These are phyloP conservation scores for Zea mays DNA, from an alignment of 176 grass and related monocot species.

Conservation along the genomic window DNA sequence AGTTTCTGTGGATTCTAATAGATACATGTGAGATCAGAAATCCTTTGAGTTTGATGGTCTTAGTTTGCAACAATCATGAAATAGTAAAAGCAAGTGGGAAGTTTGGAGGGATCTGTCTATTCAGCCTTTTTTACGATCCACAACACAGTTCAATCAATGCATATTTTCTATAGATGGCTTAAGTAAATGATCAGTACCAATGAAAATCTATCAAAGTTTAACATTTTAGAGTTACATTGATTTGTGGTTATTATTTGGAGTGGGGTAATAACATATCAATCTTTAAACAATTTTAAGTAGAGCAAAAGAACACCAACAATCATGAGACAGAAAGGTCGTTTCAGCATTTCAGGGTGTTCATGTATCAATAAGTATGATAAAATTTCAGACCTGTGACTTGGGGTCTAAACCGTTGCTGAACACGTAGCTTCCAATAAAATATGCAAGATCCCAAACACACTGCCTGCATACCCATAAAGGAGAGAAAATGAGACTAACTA, in stretches of 20 bases:
- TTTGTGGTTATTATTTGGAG: not conserved
- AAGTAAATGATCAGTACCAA: not conserved
- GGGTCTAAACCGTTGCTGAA: constrained; percentile 49
- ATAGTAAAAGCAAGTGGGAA: too few species aligned
- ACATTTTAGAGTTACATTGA: not conserved
- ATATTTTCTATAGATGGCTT: constrained; percentile 9
- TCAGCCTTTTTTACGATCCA: not conserved
- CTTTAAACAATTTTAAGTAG: not conserved
- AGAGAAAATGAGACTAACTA: constrained; percentile 13
- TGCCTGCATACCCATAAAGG: constrained; percentile 40
- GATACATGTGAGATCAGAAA: too few species aligned
- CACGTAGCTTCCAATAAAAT: constrained; percentile 55
- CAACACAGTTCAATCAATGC: constrained; percentile 11
- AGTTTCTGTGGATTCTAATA: too few species aligned
- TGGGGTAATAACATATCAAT: not conserved
- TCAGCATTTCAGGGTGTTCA: too few species aligned
- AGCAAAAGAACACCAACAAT: not conserved
- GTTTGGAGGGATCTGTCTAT: too few species aligned
- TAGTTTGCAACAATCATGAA: too few species aligned
- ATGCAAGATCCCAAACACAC: constrained; percentile 72
- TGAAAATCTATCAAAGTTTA: not conserved
- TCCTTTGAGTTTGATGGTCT: too few species aligned
- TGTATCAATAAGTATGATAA: too few species aligned
- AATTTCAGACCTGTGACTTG: too few species aligned
- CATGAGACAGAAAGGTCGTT: not conserved